Conservation (phyloP, 352 stramenopile genomes). For the Phytopythium mirpurense region DNA sequence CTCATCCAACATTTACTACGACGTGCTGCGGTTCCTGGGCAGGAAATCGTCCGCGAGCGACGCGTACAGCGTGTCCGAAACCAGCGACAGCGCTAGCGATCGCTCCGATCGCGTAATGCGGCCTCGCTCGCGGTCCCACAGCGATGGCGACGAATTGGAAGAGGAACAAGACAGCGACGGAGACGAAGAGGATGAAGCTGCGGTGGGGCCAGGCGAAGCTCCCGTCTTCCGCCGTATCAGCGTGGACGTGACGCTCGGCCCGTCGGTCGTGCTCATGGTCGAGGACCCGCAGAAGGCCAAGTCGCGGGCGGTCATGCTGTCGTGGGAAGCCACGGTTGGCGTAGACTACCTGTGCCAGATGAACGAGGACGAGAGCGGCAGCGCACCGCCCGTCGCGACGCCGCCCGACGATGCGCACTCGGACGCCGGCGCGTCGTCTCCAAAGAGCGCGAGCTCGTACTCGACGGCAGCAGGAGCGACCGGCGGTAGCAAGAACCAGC, state of each 20-base stretch:
- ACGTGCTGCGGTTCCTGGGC: slow-evolving; percentile 63
- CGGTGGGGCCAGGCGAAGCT: slow-evolving; percentile 5
- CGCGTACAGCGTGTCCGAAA: not conserved
- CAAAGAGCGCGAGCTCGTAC: not conserved
- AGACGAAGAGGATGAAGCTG: not conserved
- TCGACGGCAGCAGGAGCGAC: not conserved
- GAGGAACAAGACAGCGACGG: slow-evolving; percentile 4
- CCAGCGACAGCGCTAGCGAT: not conserved
- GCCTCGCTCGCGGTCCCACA: not conserved
- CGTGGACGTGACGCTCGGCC: slow-evolving; percentile 57
- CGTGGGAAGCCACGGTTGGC: slow-evolving; percentile 62
- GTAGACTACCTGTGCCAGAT: slow-evolving; percentile 56
- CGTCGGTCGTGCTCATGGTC: slow-evolving; percentile 63
- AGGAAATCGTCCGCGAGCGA: not conserved
- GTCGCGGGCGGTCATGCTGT: slow-evolving; percentile 77
- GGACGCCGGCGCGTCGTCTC: not conserved
- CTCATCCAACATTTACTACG: slow-evolving; percentile 78
- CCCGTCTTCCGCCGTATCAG: slow-evolving; percentile 40
- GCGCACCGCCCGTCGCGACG: slow-evolving; percentile 2
- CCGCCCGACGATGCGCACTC: not conserved
- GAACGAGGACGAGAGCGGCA: slow-evolving; percentile 22
- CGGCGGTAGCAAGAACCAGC: slow-evolving; percentile 35
- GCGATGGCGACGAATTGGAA: slow-evolving; percentile 6
- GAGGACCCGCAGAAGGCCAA: slow-evolving; percentile 65
- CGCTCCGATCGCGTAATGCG: not conserved